Evolutionary conservation across 2,329 filamentous ascomycete species (phyloP).

Genomic region (Alternaria sp.): DNA sequence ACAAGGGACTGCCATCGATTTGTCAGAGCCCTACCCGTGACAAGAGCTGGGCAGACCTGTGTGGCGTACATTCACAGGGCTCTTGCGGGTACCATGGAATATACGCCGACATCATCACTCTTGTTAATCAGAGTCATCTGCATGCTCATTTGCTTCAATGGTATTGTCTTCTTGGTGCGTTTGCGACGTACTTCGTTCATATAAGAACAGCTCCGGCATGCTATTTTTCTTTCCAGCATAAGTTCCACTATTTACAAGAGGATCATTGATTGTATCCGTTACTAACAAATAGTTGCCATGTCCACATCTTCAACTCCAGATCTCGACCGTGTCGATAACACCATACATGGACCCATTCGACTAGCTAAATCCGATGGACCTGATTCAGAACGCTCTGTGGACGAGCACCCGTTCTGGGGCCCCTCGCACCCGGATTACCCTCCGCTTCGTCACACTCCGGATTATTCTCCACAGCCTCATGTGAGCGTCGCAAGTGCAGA

Average conservation of each 20-base stretch:
- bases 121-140: neutral
- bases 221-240: neutral
- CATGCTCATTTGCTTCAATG: neutral
- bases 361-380: neutral
- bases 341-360: neutral
- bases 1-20: accelerated
- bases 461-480: neutral
- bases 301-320: neutral
- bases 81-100: neutral
- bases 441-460: neutral
- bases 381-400: neutral
- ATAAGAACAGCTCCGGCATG: neutral
- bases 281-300: neutral
- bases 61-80: neutral
- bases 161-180: neutral
- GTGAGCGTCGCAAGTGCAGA: neutral
- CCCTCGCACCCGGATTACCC: neutral
- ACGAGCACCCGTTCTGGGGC: neutral
- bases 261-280: neutral
- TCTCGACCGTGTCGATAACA: neutral
- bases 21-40: neutral
- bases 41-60: neutral
- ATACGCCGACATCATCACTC: neutral
- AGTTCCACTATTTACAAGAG: neutral
- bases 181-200: neutral